phyloP scores from a whole-genome alignment of 2,329 filamentous ascomycete genomes.

The Myriosclerotinia duriaeana region DNA sequence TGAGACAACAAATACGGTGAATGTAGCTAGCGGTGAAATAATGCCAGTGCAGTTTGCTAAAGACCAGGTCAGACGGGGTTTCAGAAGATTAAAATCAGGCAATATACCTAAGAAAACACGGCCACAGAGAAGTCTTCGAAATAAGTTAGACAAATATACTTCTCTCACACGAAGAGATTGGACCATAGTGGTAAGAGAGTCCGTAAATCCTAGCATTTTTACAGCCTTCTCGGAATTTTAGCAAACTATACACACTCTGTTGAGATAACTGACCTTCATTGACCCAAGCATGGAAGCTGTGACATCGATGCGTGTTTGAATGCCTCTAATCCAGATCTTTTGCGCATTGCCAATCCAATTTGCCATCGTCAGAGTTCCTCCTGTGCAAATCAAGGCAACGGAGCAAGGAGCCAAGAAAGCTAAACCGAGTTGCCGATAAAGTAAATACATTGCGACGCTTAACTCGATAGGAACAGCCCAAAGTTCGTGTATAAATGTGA shows the following conservation, averaged over 20 bases:
- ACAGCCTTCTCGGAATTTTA: constrained; percentile 30
- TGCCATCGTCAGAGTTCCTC: constrained; percentile 32
- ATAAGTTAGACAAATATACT: constrained; percentile 44
- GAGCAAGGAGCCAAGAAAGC: constrained; percentile 33
- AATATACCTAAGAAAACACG: constrained; percentile 31
- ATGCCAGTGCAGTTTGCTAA: constrained; percentile 34
- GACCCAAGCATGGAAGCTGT: constrained; percentile 38
- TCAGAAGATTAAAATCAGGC: neutral
- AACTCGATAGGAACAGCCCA: constrained; percentile 39
- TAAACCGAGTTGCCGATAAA: constrained; percentile 37
- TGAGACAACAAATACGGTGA: constrained; percentile 43
- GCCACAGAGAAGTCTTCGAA: constrained; percentile 41
- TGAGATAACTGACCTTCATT: constrained; percentile 36
- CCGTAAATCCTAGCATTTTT: constrained; percentile 42
- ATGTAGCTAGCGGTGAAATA: constrained; percentile 44
- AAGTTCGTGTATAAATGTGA: constrained; percentile 38
- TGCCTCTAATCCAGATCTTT: constrained; percentile 38
- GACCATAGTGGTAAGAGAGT: constrained; percentile 40
- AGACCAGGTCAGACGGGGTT: neutral
- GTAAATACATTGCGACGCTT: constrained; percentile 37
- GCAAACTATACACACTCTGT: neutral
- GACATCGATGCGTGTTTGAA: constrained; percentile 38
- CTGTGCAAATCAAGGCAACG: constrained; percentile 36
- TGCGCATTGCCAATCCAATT: constrained; percentile 35
- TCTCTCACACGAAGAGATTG: constrained; percentile 44